phyloP scores from a whole-genome alignment of 306 rosid genomes.

The Macrotyloma uniflorum region DNA sequence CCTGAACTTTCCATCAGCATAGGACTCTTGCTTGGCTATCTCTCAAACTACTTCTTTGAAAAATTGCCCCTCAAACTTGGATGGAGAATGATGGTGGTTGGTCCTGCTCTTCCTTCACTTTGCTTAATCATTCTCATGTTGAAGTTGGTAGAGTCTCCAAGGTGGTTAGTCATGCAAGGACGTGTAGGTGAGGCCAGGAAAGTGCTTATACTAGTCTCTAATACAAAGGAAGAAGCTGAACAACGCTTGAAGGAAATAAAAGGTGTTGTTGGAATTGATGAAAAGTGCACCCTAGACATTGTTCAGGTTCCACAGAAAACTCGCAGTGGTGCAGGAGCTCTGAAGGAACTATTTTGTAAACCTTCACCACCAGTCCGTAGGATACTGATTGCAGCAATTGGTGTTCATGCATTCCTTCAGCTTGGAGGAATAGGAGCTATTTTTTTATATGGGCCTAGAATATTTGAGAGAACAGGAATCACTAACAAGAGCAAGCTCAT shows the following conservation, averaged over 20 bases:
- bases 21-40: conserved; percentile 59
- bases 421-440: conserved; percentile 55
- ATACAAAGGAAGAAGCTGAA: conserved; percentile 56
- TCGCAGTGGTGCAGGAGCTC: conserved; percentile 42
- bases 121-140: conserved; percentile 42
- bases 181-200: conserved; percentile 58
- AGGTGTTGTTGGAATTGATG: conserved; percentile 55
- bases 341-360: conserved; percentile 49
- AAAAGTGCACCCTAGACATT: conserved; percentile 33
- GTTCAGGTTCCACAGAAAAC: conserved; percentile 25
- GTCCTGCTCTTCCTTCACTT: conserved; percentile 66
- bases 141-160: conserved; percentile 70
- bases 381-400: conserved; percentile 61
- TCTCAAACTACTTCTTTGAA: conserved; percentile 59
- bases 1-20: conserved; percentile 58
- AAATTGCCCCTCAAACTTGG: conserved; percentile 56
- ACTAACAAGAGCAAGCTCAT: conserved; percentile 47
- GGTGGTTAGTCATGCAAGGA: conserved; percentile 79
- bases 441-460: conserved; percentile 61
- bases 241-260: conserved; percentile 60
- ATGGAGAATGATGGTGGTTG: conserved; percentile 62
- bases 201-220: conserved; percentile 42
- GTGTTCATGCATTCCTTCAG: conserved; percentile 57
- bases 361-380: conserved; percentile 58
- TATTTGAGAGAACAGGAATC: conserved; percentile 64